phyloP scores from a whole-genome alignment of 495 filamentous ascomycete species.

The Glutinoglossum americanum region DNA sequence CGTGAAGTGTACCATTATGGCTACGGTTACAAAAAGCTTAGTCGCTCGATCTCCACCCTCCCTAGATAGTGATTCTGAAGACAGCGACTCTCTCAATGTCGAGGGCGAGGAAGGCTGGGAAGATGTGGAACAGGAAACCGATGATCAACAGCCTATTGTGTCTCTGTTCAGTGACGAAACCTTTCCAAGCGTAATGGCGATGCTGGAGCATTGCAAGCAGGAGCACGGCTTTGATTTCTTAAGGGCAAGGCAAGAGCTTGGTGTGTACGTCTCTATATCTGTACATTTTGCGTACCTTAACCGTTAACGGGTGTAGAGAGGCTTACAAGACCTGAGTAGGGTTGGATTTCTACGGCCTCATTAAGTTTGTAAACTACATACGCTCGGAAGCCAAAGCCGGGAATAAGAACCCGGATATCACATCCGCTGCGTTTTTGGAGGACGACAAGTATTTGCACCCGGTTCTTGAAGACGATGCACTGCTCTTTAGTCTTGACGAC shows the following conservation, averaged over 20 bases:
- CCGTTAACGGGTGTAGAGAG: neutral
- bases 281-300: neutral
- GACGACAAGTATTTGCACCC: conserved; percentile 65
- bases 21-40: neutral
- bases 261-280: conserved; percentile 20
- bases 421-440: conserved; percentile 35
- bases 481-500: conserved; percentile 69
- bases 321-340: conserved; percentile 17
- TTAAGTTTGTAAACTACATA: conserved; percentile 75
- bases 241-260: conserved; percentile 36
- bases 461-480: conserved; percentile 71
- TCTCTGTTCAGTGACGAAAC: conserved; percentile 49
- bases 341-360: conserved; percentile 61
- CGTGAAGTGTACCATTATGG: neutral
- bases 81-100: conserved; percentile 11
- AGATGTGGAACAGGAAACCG: conserved; percentile 50
- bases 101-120: conserved; percentile 53
- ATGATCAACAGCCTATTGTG: conserved; percentile 33
- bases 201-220: conserved; percentile 53
- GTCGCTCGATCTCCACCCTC: neutral
- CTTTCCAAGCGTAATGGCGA: conserved; percentile 38
- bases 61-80: conserved; percentile 6
- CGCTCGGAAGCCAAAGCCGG: conserved; percentile 32
- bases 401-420: conserved; percentile 29
- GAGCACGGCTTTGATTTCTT: conserved; percentile 57